Conservation (phyloP, 2,329 filamentous ascomycete genomes). For the Colletotrichum incanum region DNA sequence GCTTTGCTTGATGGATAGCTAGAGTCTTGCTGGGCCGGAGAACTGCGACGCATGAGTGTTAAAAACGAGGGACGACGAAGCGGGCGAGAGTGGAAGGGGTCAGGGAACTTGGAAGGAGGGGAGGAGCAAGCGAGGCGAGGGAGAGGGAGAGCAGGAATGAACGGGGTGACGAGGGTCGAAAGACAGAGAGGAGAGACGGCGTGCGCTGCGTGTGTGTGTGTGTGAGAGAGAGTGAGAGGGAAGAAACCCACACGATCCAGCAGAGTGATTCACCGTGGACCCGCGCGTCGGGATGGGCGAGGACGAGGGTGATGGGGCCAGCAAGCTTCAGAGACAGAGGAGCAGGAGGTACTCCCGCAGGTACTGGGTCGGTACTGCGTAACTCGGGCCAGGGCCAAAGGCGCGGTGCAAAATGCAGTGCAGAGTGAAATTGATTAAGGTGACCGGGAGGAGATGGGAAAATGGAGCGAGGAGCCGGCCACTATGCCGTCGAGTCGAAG, state of each 20-base stretch:
- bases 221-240: conserved; percentile 24
- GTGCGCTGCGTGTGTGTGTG: conserved; percentile 5
- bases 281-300: conserved; percentile 41
- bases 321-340: conserved; percentile 18
- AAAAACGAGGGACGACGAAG: conserved; percentile 33
- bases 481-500: conserved; percentile 42
- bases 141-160: conserved; percentile 25
- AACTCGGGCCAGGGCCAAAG: conserved; percentile 15
- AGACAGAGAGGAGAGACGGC: conserved; percentile 6
- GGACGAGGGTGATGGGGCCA: conserved; percentile 29
- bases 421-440: conserved; percentile 33
- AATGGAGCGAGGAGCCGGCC: conserved; percentile 41
- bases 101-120: conserved; percentile 30
- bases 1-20: conserved; percentile 29
- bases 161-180: conserved; percentile 27
- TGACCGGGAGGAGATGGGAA: conserved; percentile 37
- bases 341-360: conserved; percentile 21
- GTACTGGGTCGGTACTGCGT: conserved; percentile 33
- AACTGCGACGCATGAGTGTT: conserved; percentile 38
- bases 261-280: conserved; percentile 39
- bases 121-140: conserved; percentile 18
- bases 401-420: conserved; percentile 7
- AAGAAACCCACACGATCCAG: conserved; percentile 42
- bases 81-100: conserved; percentile 34
- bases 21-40: conserved; percentile 9